Evolutionary conservation across 2,329 filamentous ascomycete species (phyloP), one percentile per base, ranked within the genome.

Genomic region (Penicillium sclerotigenum): DNA sequence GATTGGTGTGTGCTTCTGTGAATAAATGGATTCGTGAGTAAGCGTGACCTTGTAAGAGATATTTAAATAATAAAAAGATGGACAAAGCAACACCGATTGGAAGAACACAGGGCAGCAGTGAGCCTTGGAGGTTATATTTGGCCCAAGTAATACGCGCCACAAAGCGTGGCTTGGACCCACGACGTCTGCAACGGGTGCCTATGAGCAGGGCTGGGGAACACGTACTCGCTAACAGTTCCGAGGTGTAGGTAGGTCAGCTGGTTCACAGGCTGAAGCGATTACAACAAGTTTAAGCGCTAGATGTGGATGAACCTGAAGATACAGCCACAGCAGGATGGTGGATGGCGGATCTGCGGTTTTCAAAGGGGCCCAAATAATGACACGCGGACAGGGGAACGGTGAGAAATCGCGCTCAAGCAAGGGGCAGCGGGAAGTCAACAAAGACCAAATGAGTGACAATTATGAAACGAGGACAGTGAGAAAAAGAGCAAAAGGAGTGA

Each of bases 371-470:
- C 47, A 22, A 31, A 33, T n/a, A 47, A 47, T 54, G 41, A 26
- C 48, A 41, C 20, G n/a, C 33, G 16, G 18, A 52, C 47, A 54
- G 47, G 43, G 37, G 45, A 42, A 45, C 24, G 28, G 40, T 38
- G 20, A 52, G 40, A 45, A 45, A 9, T 46, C 18, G 34, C 28
- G 20, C 52, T 18, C n/a, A 55, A 36, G 41, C 28, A 52, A 55
- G 53, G 53, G 53, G 34, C 46, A 45, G 9, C 33, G n/a, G 33
- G 14, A 33, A 38, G 22, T 46, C 26, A 55, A 55, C 53, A 55
- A 52, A 52, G 26, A 52, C n/a, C 9, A 46, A 46, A 55, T 20
- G 53, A 55, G 13, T 22, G 53, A 40, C 40, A 28, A 28, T 41
- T 52, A 24, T 43, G 33, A 40, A 29, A 31, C 28, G 16, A 38